These are phyloP conservation scores for Fusarium mundagurra DNA, from an alignment of 2,329 filamentous ascomycete species.

Conservation along the genomic window DNA sequence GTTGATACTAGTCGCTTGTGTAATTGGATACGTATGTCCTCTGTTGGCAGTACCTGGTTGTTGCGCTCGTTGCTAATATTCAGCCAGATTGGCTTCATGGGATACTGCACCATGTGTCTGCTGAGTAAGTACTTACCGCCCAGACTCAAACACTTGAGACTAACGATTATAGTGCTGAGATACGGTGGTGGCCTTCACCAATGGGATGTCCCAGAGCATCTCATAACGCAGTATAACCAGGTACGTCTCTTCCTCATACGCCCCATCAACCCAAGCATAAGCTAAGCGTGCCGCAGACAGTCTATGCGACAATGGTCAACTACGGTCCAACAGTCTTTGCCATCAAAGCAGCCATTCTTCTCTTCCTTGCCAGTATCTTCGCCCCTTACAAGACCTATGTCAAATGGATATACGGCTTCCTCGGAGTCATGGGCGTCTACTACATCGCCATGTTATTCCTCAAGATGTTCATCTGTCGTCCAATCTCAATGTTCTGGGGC, in stretches of 20 bases:
- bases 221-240: slow-evolving; percentile 15
- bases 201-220: slow-evolving; percentile 22
- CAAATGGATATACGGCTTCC: slow-evolving; percentile 27
- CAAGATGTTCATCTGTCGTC: slow-evolving; percentile 24
- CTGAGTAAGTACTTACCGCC: not conserved
- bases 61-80: too few species aligned
- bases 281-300: not conserved
- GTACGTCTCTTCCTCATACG: not conserved
- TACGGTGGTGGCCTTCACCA: slow-evolving; percentile 25
- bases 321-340: slow-evolving; percentile 28
- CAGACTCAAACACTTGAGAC: rapidly evolving
- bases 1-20: not conserved
- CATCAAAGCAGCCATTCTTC: slow-evolving; percentile 24
- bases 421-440: slow-evolving; percentile 8
- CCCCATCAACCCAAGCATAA: not conserved
- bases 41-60: too few species aligned
- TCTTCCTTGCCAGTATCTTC: slow-evolving; percentile 21
- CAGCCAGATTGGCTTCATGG: slow-evolving; percentile 19
- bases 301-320: slow-evolving; percentile 30
- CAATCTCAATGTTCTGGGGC: slow-evolving; percentile 25
- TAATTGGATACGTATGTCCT: slow-evolving; percentile 17
- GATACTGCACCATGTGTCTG: slow-evolving; percentile 20
- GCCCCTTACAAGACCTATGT: slow-evolving; percentile 25
- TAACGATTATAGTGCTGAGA: not conserved
- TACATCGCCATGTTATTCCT: slow-evolving; percentile 21